phyloP scores from a whole-genome alignment of 768 basidiomycete species.

The Termitomyces sp. region DNA sequence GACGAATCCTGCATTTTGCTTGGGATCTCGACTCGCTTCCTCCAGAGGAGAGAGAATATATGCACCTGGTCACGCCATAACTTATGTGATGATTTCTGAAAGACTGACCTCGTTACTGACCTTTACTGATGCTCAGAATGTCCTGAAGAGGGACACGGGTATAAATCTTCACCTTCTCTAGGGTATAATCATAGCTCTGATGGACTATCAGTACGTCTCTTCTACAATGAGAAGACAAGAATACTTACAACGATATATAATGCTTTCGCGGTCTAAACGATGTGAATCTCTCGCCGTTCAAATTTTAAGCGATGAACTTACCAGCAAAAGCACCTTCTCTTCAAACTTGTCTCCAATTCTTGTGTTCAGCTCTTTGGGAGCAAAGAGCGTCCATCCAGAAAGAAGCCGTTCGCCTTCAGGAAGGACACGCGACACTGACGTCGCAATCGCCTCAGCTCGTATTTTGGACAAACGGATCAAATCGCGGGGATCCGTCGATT shows the following conservation, averaged over 20 bases:
- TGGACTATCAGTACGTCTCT: not conserved
- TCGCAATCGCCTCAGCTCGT: slow-evolving; percentile 89
- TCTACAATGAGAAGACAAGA: not conserved
- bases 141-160: slow-evolving; percentile 85
- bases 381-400: slow-evolving; percentile 89
- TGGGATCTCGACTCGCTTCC: slow-evolving; percentile 82
- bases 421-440: slow-evolving; percentile 71
- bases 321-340: slow-evolving; percentile 89
- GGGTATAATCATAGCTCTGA: slow-evolving; percentile 89
- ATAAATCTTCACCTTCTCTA: slow-evolving; percentile 88
- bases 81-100: not conserved
- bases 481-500: slow-evolving; percentile 89
- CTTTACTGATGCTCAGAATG: slow-evolving; percentile 73
- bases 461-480: slow-evolving; percentile 85
- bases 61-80: slow-evolving; percentile 54
- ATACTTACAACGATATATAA: slow-evolving; percentile 73
- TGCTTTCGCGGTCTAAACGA: slow-evolving; percentile 37
- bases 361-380: slow-evolving; percentile 70
- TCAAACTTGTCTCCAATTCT: slow-evolving; percentile 79
- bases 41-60: slow-evolving; percentile 94
- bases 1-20: slow-evolving; percentile 85
- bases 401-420: slow-evolving; percentile 71
- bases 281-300: not conserved
- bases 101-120: slow-evolving; percentile 27
- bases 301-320: slow-evolving; percentile 28